These are phyloP conservation scores for Pisolithus albus DNA, from an alignment of 768 basidiomycete genomes.

Conservation along the genomic window DNA sequence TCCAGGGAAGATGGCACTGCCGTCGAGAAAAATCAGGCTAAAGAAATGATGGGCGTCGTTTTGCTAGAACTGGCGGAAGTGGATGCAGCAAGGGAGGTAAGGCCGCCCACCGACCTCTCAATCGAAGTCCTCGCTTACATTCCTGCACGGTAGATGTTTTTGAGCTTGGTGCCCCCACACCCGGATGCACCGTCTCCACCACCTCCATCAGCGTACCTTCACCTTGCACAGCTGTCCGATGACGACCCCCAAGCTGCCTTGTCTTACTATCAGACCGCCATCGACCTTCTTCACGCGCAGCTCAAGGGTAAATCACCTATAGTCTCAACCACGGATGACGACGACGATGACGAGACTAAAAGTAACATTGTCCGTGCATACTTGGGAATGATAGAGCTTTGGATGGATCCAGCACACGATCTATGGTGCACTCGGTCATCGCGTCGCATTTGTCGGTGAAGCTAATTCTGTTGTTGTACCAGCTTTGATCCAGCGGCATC, in stretches of 20 bases:
- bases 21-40: conserved; percentile 57
- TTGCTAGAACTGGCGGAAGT: conserved; percentile 76
- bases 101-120: conserved; percentile 4
- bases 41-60: conserved; percentile 74
- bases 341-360: conserved; percentile 44
- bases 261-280: conserved; percentile 72
- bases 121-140: neutral
- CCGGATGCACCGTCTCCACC: conserved; percentile 53
- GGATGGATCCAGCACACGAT: conserved; percentile 90
- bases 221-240: conserved; percentile 81
- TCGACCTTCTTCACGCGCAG: conserved; percentile 59
- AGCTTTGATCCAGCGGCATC: conserved; percentile 83
- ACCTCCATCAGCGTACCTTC: conserved; percentile 74
- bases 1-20: conserved; percentile 40
- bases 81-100: conserved; percentile 62
- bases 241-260: conserved; percentile 70
- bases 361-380: conserved; percentile 71
- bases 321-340: conserved; percentile 28
- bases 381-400: conserved; percentile 87
- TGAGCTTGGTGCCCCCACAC: conserved; percentile 52
- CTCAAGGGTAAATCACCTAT: conserved; percentile 68
- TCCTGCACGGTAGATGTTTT: conserved; percentile 46
- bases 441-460: neutral
- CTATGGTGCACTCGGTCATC: conserved; percentile 53
- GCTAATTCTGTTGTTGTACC: neutral